Evolutionary conservation across 352 stramenopile species (phyloP).

Genomic region (Pythium plurisporium): DNA sequence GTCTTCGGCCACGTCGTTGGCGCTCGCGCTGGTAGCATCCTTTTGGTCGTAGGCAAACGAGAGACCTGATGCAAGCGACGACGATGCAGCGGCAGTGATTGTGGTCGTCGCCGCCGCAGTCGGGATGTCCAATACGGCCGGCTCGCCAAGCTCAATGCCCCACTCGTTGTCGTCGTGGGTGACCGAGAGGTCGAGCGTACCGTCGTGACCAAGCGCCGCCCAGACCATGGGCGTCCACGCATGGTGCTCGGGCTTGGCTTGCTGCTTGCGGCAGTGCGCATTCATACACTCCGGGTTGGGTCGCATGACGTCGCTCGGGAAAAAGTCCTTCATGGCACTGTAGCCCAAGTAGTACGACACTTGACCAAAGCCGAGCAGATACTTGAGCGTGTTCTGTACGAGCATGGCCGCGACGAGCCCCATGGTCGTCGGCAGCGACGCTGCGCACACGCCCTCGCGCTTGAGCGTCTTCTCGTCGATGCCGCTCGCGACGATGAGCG

Average conservation of each 20-base stretch:
- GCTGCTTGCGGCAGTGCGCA: conserved; percentile 66
- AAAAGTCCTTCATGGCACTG: conserved; percentile 86
- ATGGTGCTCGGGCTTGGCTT: conserved; percentile 37
- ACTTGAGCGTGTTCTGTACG: conserved; percentile 89
- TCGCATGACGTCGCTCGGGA: conserved; percentile 73
- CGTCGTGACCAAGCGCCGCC: conserved; percentile 52
- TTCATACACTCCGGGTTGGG: conserved; percentile 86
- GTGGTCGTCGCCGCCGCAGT: conserved; percentile 5
- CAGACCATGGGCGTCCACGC: conserved; percentile 74
- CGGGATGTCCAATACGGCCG: conserved; percentile 17
- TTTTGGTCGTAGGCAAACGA: conserved; percentile 59
- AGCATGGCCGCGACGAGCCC: conserved; percentile 81
- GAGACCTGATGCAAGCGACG: conserved; percentile 40
- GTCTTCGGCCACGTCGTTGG: conserved; percentile 13
- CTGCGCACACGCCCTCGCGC: conserved; percentile 84
- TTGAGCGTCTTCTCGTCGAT: conserved; percentile 87
- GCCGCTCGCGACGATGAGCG: conserved; percentile 80
- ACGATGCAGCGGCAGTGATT: neutral
- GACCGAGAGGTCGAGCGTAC: conserved; percentile 38
- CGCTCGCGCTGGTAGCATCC: conserved; percentile 5
- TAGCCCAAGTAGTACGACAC: conserved; percentile 88
- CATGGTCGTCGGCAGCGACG: conserved; percentile 89
- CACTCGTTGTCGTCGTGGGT: conserved; percentile 83
- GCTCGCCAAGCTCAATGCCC: conserved; percentile 71
- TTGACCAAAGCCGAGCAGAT: conserved; percentile 78